phyloP scores from a whole-genome alignment of 2,329 filamentous ascomycete species.

The Diaporthe vexans region DNA sequence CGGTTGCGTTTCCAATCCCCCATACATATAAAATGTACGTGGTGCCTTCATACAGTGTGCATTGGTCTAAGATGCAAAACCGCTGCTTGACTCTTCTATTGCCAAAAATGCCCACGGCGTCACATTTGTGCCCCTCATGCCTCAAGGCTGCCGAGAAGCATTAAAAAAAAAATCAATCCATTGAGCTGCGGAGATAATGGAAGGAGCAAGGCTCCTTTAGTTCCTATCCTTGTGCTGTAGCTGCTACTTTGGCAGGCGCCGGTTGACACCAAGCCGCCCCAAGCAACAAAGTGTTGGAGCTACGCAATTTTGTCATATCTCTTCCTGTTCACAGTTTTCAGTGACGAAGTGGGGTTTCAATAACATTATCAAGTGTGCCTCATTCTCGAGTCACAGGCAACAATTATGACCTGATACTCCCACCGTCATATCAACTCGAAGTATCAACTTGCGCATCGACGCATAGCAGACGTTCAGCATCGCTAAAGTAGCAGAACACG shows the following conservation, averaged over 20 bases:
- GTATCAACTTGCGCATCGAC: not conserved
- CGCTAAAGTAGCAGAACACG: not conserved
- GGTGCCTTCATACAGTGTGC: too few species aligned
- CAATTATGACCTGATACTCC: not conserved
- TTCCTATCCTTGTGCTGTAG: not conserved
- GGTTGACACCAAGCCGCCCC: not conserved
- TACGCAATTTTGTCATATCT: not conserved
- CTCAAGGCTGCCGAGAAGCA: too few species aligned
- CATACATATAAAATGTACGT: too few species aligned
- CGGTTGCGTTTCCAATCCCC: too few species aligned
- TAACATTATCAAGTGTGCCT: not conserved
- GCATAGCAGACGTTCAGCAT: not conserved
- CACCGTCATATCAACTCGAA: not conserved
- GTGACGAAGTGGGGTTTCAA: not conserved
- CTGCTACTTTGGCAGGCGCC: not conserved
- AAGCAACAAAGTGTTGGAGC: not conserved
- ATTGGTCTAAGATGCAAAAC: not conserved
- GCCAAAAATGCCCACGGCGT: too few species aligned
- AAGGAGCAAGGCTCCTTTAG: not conserved
- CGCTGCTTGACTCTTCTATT: not conserved
- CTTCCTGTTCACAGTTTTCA: not conserved
- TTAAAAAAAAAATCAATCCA: too few species aligned
- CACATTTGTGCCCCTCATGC: not conserved
- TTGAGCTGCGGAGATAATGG: not conserved
- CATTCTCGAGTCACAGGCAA: not conserved